Base-by-base conservation (phyloP, 2,329 filamentous ascomycete species). In the Hysterium pulicare region DNA sequence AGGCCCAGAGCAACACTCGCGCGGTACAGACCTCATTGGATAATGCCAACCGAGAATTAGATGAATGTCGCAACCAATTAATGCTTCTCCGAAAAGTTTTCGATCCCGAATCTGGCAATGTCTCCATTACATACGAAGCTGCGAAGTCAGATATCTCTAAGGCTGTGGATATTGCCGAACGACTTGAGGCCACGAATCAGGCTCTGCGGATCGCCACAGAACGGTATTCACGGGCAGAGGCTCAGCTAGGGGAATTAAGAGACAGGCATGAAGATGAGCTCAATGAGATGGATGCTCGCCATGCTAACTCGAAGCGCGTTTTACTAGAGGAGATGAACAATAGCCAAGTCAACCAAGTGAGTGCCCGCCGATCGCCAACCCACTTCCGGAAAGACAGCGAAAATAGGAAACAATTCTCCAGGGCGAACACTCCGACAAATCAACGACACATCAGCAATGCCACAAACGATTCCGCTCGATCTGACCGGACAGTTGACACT, bases 151-250 rank as follows among this genome's bases (percentile, higher is more conserved):
- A 89, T 74, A 70, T 95, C 23, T 71, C 72, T 1, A 74, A 74
- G 45, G 77, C 79, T 17, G 73, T 94, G 47, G 85, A 95, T 57
- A 76, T 97, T 33, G 87, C 88, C 10, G 83, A 89, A 51, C 88
- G 93, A 62, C 78, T 97, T 5, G 89, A 96, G 56, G 82, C 89
- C 40, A 77, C 90, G n/a, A 90, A 95, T 56, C 86, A 91, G 59
- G 90, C 90, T 46, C 77, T 97, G 22, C 83, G 88, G 19, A 81
- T 95, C 17, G 87, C 93, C 42, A 84, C 83, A 11, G 87, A 93
- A 50, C 89, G 84, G 36, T 85, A 89, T 49, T 75, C 79, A 22
- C 87, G 88, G 53, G 90, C 90, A 5, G 93, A 97, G 68, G 77
- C 79, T 16, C 90, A 96, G 61, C 70, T 97, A 30, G 77, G 81